Conservation (phyloP, 306 rosid species). For the Urtica urens region DNA sequence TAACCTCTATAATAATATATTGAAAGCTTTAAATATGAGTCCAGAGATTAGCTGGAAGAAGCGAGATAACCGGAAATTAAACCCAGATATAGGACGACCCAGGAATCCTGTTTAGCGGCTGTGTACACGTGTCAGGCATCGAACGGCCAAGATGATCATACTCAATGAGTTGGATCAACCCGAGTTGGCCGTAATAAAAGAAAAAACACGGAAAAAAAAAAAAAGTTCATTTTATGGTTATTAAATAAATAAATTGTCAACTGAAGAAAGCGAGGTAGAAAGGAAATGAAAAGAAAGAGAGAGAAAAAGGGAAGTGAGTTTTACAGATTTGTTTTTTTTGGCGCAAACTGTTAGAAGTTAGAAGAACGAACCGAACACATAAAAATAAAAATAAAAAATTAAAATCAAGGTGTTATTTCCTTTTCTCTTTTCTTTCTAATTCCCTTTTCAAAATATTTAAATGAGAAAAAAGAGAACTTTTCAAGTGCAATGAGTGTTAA, state of each 20-base stretch:
- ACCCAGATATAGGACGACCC: constrained; percentile 17
- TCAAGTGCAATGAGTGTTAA: not conserved
- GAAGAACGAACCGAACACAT: not conserved
- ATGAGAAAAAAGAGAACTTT: not conserved
- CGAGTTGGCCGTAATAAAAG: not conserved
- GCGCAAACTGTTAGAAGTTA: constrained; percentile 8
- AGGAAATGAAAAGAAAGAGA: not conserved
- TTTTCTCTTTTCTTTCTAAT: no score
- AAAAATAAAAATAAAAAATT: not conserved
- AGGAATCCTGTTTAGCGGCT: constrained; percentile 22
- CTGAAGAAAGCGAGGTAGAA: constrained; percentile 20
- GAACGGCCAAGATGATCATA: not conserved
- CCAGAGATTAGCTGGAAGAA: constrained; percentile 41
- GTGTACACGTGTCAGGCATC: constrained; percentile 4
- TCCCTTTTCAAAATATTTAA: not conserved
- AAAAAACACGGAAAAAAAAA: not conserved
- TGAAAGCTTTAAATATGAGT: constrained; percentile 2
- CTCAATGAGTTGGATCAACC: not conserved
- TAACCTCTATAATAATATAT: no score
- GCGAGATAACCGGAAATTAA: constrained; percentile 42
- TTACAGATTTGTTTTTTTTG: not conserved
- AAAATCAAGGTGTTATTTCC: not conserved
- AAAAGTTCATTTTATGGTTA: no score
- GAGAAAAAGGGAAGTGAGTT: not conserved
- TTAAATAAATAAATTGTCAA: no score